Base-by-base conservation (phyloP, 2,329 filamentous ascomycete genomes). In the Sclerotinia glacialis region DNA sequence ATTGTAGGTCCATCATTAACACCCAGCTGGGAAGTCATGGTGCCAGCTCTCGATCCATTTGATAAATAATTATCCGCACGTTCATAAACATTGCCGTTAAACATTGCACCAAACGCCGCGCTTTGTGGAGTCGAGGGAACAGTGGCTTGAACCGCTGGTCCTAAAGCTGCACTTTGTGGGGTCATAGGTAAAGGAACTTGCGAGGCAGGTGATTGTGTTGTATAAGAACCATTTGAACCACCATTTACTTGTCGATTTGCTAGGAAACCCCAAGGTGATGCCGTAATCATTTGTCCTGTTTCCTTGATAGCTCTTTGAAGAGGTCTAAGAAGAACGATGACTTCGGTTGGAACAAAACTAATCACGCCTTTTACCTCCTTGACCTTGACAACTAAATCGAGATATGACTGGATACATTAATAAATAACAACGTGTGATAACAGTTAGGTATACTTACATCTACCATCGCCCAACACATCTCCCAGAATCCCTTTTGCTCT, bases 81-180 rank as follows among this genome's bases (percentile, higher is more conserved):
- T 53, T 77, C 74, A 65, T 73, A 77, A 11, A 75, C 72, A 56
- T 73, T 74, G 28, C 74, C 71, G 64, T 62, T 73, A 53, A 76
- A 76, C 70, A 75, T 74, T 9, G 67, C 63, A 46, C 70, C 71
- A 58, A 74, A 77, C 2, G 74, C 67, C 12, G 71, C 72, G 37
- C 71, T 74, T 34, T 75, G 73, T 12, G 87, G 86, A 0, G 87
- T 91, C 3, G 85, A 91, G 5, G 92, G 90, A 14, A 97, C 89
- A 0, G 92, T 97, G 0, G 93, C 93, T 78, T 96, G 93, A 65
- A 93, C 91, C 26, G 93, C 93, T 7, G 93, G 92, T 0, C 93
- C 94, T 6, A 97, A 82, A 1, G 93, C 93, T 21, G 93, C 93
- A 72, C 91, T 95, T 69, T 97, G 85, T 9, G 94, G 93, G 1